A percentile compares a stretch with the other conserved stretches of the same genome.
phyloP scores from a whole-genome alignment of 1,139 yeast species.

The Candida labiduridarum region DNA sequence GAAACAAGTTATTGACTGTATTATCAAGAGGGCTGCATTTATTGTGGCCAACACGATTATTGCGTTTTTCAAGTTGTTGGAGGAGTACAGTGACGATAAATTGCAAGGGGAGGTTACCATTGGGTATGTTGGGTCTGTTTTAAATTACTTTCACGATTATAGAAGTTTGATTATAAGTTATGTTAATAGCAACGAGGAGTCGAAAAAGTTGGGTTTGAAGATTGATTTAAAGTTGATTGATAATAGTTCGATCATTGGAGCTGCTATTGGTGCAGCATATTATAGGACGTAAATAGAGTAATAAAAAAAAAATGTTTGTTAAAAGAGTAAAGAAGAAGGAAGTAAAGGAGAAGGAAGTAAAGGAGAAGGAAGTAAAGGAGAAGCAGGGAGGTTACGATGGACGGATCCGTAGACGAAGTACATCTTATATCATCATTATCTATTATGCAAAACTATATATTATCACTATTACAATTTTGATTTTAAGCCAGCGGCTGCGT shows the following conservation, averaged over 20 bases:
- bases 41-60: slow-evolving; percentile 41
- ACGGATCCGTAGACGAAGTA: too few species aligned
- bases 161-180: slow-evolving; percentile 30
- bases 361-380: background rate
- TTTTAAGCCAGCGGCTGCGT: slow-evolving; percentile 43
- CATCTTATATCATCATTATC: background rate
- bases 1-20: slow-evolving; percentile 29
- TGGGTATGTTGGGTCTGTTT: slow-evolving; percentile 50
- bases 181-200: slow-evolving; percentile 33
- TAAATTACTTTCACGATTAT: slow-evolving; percentile 39
- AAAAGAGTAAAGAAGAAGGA: background rate
- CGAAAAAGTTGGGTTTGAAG: slow-evolving; percentile 27
- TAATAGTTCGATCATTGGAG: slow-evolving; percentile 49
- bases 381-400: background rate
- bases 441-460: background rate
- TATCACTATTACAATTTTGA: slow-evolving; percentile 30
- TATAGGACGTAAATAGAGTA: slow-evolving; percentile 14
- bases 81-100: slow-evolving; percentile 25
- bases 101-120: slow-evolving; percentile 27
- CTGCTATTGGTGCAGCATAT: slow-evolving; percentile 53
- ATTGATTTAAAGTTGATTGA: slow-evolving; percentile 44
- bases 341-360: background rate
- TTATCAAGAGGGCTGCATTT: slow-evolving; percentile 44
- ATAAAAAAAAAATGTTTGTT: background rate
- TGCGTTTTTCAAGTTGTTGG: slow-evolving; percentile 37